Conservation (phyloP, 331 rosid genomes). For the Ulmus americana region DNA sequence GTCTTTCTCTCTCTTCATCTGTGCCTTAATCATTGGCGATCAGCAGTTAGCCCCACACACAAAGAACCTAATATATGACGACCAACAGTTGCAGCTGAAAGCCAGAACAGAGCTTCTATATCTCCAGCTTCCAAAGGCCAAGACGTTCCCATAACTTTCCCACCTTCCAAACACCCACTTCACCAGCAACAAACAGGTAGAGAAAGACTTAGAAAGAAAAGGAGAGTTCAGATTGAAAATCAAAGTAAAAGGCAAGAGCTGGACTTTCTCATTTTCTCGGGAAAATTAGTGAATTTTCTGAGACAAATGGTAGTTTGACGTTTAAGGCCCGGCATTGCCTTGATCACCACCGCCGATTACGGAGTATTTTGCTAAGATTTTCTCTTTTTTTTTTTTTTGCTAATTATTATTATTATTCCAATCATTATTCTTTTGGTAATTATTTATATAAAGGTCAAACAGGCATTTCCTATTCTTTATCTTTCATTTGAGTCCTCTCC, state of each 20-base stretch:
- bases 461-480: constrained; percentile 29
- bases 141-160: background rate
- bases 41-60: constrained; percentile 3
- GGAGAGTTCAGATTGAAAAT: too few relatives aligned
- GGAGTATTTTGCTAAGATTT: constrained; percentile 11
- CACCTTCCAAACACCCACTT: constrained; percentile 5
- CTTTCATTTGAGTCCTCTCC: constrained; percentile 22
- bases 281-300: background rate
- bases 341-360: constrained; percentile 20
- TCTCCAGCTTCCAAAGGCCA: background rate
- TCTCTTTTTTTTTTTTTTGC: background rate
- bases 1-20: constrained; percentile 2
- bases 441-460: constrained; percentile 34
- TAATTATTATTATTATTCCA: background rate
- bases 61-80: background rate
- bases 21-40: constrained; percentile 12
- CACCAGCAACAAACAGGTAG: background rate
- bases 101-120: too few relatives aligned
- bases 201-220: background rate
- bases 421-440: background rate
- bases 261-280: background rate
- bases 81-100: background rate
- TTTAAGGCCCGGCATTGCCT: constrained; percentile 22
- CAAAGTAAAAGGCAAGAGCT: background rate
- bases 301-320: constrained; percentile 15